A percentile compares a stretch with the other conserved stretches of the same genome.
These are phyloP conservation scores for Cladochytrium tenue DNA, from an alignment of 371 early-diverging fungal genomes.

Conservation along the genomic window DNA sequence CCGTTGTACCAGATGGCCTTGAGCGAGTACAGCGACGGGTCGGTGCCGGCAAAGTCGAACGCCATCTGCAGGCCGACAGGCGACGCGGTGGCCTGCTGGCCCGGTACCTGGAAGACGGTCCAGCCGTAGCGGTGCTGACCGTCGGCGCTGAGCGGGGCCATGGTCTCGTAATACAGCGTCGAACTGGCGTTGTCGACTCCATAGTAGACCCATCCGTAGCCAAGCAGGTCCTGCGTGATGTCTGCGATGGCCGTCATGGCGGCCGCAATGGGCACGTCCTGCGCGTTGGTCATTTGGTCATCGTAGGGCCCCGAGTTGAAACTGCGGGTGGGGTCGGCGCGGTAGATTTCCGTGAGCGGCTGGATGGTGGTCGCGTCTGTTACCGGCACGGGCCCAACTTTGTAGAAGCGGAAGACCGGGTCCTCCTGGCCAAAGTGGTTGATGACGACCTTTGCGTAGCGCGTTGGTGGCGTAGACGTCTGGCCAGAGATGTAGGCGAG, in stretches of 20 bases:
- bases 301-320: background rate
- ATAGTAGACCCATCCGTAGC: slow-evolving; percentile 9
- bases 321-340: slow-evolving; percentile 3
- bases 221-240: slow-evolving; percentile 2
- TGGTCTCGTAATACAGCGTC: slow-evolving; percentile 1
- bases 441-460: slow-evolving; percentile 13
- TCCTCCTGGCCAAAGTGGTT: slow-evolving; percentile 2
- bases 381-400: slow-evolving; percentile 11
- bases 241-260: slow-evolving; percentile 5
- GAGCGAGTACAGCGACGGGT: background rate
- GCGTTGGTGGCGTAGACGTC: background rate
- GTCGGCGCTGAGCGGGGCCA: slow-evolving; percentile 1
- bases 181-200: background rate
- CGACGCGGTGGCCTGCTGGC: no score
- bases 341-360: slow-evolving; percentile 1
- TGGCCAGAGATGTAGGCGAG: slow-evolving; percentile 5
- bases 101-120: background rate
- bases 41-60: slow-evolving; percentile 6
- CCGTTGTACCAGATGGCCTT: slow-evolving; percentile 8
- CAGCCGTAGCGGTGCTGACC: background rate
- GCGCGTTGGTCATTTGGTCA: background rate
- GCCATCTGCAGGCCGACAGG: slow-evolving; percentile 8
- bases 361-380: background rate
- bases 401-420: slow-evolving; percentile 5
- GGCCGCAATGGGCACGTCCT: slow-evolving; percentile 1